Evolutionary conservation across 2,329 filamentous ascomycete genomes (phyloP).

Genomic region (Colletotrichum liaoningense): DNA sequence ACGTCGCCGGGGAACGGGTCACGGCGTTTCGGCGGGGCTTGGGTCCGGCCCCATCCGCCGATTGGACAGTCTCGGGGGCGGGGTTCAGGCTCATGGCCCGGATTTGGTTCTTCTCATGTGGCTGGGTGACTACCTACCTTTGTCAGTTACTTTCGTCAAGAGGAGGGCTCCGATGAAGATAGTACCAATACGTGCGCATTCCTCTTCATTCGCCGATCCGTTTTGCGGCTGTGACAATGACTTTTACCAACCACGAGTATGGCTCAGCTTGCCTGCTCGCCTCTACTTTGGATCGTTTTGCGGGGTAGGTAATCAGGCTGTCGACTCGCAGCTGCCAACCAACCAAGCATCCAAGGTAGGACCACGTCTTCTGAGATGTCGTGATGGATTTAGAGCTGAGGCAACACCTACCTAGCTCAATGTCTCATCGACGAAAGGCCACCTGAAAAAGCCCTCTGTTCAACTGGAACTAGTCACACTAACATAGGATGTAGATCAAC

Average conservation of each 20-base stretch:
- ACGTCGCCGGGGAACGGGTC: not conserved
- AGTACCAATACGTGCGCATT: not conserved
- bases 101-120: not conserved
- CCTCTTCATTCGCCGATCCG: too few species aligned
- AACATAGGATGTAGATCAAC: not conserved
- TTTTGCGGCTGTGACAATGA: too few species aligned
- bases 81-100: not conserved
- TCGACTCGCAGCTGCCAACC: too few species aligned
- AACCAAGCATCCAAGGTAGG: too few species aligned
- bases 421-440: not conserved
- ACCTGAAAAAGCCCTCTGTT: not conserved
- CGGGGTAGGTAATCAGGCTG: too few species aligned
- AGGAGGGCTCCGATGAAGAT: not conserved
- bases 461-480: not conserved
- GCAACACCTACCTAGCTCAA: not conserved
- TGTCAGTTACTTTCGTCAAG: not conserved
- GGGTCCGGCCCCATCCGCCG: not conserved
- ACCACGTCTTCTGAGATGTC: too few species aligned
- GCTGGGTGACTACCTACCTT: not conserved
- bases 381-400: not conserved
- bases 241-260: too few species aligned
- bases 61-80: not conserved
- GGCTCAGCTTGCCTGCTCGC: too few species aligned
- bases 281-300: too few species aligned
- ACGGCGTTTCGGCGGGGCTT: not conserved